These are phyloP conservation scores for Daldinia bambusicola DNA, from an alignment of 495 filamentous ascomycete genomes.

Conservation along the genomic window DNA sequence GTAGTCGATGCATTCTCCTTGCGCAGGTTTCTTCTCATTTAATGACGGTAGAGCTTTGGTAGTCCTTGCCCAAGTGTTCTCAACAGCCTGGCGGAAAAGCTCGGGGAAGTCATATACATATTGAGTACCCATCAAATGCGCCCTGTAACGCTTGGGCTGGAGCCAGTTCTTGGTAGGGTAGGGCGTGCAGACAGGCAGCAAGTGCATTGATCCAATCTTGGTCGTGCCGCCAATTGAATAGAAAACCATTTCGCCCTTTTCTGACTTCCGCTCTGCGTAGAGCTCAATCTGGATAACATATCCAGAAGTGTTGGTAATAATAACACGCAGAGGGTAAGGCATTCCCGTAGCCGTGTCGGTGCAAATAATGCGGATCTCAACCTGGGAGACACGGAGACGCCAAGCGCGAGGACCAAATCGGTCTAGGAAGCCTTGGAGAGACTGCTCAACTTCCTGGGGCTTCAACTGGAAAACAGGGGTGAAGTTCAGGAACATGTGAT, in stretches of 20 bases:
- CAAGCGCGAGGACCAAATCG: slow-evolving; percentile 94
- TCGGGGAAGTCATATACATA: slow-evolving; percentile 99
- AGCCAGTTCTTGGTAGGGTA: slow-evolving; percentile 99
- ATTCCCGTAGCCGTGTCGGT: slow-evolving; percentile 85
- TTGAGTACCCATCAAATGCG: slow-evolving; percentile 98
- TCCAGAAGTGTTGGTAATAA: slow-evolving; percentile 99
- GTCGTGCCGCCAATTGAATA: slow-evolving; percentile 95
- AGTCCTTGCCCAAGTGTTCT: slow-evolving; percentile 88
- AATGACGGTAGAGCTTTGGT: slow-evolving; percentile 75
- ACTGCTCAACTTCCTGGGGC: slow-evolving; percentile 91
- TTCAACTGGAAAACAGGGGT: slow-evolving; percentile 91
- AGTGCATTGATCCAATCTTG: slow-evolving; percentile 95
- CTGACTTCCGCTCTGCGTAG: slow-evolving; percentile 96
- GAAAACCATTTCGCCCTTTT: slow-evolving; percentile 97
- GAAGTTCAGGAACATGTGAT: slow-evolving; percentile 99
- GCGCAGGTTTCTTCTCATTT: slow-evolving; percentile 80
- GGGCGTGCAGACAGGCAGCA: slow-evolving; percentile 87
- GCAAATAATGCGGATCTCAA: slow-evolving; percentile 98
- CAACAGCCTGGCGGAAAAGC: slow-evolving; percentile 96
- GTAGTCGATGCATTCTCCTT: slow-evolving; percentile 94
- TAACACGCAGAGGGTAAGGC: slow-evolving; percentile 92
- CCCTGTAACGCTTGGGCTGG: slow-evolving; percentile 99
- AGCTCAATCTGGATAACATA: slow-evolving; percentile 98
- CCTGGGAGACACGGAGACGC: slow-evolving; percentile 95
- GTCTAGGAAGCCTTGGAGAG: slow-evolving; percentile 93